Evolutionary conservation across 2,329 filamentous ascomycete species (phyloP).

Genomic region (Aspergillus sp.): DNA sequence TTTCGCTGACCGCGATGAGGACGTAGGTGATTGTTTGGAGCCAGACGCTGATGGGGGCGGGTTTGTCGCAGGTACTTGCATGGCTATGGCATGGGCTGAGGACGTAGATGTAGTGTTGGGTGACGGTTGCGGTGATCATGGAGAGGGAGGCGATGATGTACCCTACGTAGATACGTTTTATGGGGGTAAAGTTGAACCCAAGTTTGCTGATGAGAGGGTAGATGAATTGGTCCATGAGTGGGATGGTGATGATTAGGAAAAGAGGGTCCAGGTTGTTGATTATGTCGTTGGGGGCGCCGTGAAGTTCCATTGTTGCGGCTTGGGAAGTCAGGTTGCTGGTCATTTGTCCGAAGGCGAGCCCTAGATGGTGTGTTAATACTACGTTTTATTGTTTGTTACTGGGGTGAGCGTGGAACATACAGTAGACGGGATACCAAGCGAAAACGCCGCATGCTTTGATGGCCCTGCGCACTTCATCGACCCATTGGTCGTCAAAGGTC

Average conservation of each 20-base stretch:
- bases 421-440: slow-evolving; percentile 53
- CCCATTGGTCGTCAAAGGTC: slow-evolving; percentile 79
- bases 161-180: slow-evolving; percentile 53
- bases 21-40: slow-evolving; percentile 51
- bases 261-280: slow-evolving; percentile 56
- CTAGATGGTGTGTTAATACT: slow-evolving; percentile 17
- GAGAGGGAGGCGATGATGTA: slow-evolving; percentile 50
- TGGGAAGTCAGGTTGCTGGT: slow-evolving; percentile 56
- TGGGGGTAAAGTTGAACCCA: slow-evolving; percentile 52
- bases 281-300: slow-evolving; percentile 56
- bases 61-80: slow-evolving; percentile 49
- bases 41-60: slow-evolving; percentile 64
- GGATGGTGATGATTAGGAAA: slow-evolving; percentile 55
- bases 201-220: slow-evolving; percentile 51
- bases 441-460: slow-evolving; percentile 69
- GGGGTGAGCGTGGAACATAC: slow-evolving; percentile 21
- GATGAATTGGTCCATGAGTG: slow-evolving; percentile 52
- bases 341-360: slow-evolving; percentile 54
- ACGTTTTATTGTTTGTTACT: background rate
- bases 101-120: slow-evolving; percentile 58
- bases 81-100: slow-evolving; percentile 59
- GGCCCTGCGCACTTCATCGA: slow-evolving; percentile 71
- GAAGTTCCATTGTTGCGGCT: slow-evolving; percentile 52
- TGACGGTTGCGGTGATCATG: slow-evolving; percentile 53
- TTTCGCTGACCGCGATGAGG: slow-evolving; percentile 57